phyloP scores from a whole-genome alignment of 2,329 filamentous ascomycete species.

The Xylaria arbuscula region DNA sequence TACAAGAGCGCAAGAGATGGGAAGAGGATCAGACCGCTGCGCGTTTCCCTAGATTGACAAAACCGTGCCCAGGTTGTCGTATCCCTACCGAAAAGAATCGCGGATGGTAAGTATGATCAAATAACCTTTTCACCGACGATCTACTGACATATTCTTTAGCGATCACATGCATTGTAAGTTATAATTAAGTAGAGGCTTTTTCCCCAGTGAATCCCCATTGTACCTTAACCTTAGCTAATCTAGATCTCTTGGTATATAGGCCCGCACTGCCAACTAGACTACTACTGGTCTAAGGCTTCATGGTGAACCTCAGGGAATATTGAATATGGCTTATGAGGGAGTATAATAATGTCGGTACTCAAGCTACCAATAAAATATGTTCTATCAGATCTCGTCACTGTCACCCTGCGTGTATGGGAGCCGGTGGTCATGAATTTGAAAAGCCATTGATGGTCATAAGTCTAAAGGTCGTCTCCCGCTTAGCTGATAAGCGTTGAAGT shows the following conservation, averaged over 20 bases:
- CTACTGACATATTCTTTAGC: constrained; percentile 6
- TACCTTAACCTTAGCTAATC: not conserved
- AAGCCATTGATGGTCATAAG: no score
- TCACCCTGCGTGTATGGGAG: no score
- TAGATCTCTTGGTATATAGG: not conserved
- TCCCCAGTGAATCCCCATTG: not conserved
- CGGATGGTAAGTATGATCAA: constrained; percentile 52
- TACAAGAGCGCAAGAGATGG: constrained; percentile 41
- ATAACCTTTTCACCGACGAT: not conserved
- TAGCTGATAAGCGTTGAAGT: no score
- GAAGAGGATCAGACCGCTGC: constrained; percentile 52
- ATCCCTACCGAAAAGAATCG: constrained; percentile 55
- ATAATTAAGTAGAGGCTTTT: not conserved
- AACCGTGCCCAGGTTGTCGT: constrained; percentile 54
- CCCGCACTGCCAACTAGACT: not conserved
- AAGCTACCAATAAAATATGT: no score
- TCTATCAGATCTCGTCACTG: no score
- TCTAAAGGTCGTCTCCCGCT: no score
- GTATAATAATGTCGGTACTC: no score
- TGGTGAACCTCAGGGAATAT: not conserved
- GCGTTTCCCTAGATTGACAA: constrained; percentile 46
- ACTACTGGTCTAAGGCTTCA: not conserved
- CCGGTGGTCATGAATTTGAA: no score
- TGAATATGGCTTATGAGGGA: no score
- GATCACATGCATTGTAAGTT: constrained; percentile 22